Percentiles rank a stretch among this genome's conserved stretches.
These are phyloP conservation scores for Drechslerella stenobrocha DNA, from an alignment of 2,329 filamentous ascomycete species.

Conservation along the genomic window DNA sequence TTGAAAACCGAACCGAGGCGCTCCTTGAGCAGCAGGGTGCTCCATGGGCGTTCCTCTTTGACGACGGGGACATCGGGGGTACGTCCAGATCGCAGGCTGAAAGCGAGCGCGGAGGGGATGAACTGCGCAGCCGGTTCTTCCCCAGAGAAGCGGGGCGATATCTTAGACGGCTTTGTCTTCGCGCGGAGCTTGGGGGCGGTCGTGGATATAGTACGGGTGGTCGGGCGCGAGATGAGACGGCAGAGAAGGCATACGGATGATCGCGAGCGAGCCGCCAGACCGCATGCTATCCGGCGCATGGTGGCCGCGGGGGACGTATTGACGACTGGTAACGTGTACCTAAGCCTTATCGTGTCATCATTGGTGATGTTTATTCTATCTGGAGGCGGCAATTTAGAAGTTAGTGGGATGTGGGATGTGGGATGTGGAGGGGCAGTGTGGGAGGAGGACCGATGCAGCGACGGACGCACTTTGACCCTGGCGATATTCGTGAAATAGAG, in stretches of 20 bases:
- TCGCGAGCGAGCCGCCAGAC: slow-evolving; percentile 26
- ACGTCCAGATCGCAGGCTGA: background rate
- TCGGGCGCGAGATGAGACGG: slow-evolving; percentile 17
- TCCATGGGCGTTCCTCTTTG: slow-evolving; percentile 30
- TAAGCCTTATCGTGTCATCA: slow-evolving; percentile 3
- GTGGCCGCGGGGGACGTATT: background rate
- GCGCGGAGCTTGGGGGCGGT: slow-evolving; percentile 8
- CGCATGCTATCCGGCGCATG: slow-evolving; percentile 36
- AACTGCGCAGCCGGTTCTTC: too few relatives aligned
- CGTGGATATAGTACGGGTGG: slow-evolving; percentile 13
- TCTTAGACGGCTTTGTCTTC: too few relatives aligned
- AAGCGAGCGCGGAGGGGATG: background rate
- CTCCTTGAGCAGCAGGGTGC: slow-evolving; percentile 29
- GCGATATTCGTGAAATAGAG: too few relatives aligned
- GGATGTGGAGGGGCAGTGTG: background rate
- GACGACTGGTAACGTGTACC: background rate
- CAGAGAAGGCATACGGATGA: slow-evolving; percentile 35
- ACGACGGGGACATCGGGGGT: background rate
- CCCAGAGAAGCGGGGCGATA: too few relatives aligned
- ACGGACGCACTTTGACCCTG: background rate
- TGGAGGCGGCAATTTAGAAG: background rate
- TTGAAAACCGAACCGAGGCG: slow-evolving; percentile 31
- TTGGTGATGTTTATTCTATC: background rate
- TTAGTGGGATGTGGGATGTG: background rate
- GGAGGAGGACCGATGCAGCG: background rate